phyloP scores from a whole-genome alignment of 2,329 filamentous ascomycete genomes.

The Cordyceps militaris region DNA sequence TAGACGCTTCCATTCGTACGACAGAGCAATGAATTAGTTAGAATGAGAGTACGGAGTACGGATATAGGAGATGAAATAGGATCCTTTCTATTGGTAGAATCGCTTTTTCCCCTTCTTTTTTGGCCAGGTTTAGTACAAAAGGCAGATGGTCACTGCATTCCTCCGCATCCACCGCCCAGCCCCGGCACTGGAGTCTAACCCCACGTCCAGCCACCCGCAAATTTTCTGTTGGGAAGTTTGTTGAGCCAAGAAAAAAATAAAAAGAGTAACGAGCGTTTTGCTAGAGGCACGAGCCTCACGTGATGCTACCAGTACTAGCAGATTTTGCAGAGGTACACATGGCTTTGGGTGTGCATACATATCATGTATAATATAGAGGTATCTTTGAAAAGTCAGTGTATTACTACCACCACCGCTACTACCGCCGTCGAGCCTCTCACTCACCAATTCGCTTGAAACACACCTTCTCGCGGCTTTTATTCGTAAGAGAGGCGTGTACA shows the following conservation, averaged over 20 bases:
- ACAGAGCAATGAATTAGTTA: neutral
- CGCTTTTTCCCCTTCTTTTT: neutral
- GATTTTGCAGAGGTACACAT: too few species aligned
- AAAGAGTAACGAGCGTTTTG: neutral
- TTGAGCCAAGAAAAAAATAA: conserved; percentile 22
- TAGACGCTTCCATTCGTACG: neutral
- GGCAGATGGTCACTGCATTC: neutral
- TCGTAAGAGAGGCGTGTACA: too few species aligned
- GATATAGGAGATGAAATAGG: neutral
- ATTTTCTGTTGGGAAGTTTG: conserved; percentile 33
- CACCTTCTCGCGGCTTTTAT: too few species aligned
- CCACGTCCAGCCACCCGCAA: neutral
- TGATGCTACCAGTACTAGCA: too few species aligned
- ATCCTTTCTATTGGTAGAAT: neutral
- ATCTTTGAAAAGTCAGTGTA: too few species aligned
- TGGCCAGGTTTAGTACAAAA: neutral
- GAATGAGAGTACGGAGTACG: neutral
- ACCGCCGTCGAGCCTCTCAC: too few species aligned
- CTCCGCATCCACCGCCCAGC: neutral
- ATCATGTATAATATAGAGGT: too few species aligned
- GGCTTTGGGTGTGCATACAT: too few species aligned
- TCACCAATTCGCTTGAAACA: too few species aligned
- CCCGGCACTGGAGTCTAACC: neutral
- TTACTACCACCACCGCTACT: too few species aligned
- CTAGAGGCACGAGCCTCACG: too few species aligned